These are phyloP conservation scores for Pinus albicaulis DNA, from an alignment of 75 land plant species.

Conservation along the genomic window DNA sequence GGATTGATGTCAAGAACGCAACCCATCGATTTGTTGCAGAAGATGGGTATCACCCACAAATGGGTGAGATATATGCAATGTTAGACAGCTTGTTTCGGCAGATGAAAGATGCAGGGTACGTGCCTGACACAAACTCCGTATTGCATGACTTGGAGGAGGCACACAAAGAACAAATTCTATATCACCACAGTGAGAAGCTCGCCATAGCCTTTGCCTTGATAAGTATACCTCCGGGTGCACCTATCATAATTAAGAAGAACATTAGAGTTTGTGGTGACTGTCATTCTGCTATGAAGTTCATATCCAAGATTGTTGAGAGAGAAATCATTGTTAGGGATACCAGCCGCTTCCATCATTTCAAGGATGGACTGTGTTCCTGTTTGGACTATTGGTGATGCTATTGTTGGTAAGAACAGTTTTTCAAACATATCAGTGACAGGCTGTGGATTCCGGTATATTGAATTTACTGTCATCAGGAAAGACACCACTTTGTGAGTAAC, in stretches of 20 bases:
- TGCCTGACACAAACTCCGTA: too few species aligned
- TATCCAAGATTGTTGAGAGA: conserved; percentile 12
- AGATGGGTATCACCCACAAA: not conserved
- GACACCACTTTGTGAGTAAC: too few species aligned
- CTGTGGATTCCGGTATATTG: too few species aligned
- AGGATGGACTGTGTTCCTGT: conserved; percentile 14
- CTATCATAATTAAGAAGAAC: conserved; percentile 12
- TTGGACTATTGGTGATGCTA: conserved; percentile 16
- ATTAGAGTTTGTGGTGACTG: conserved; percentile 15
- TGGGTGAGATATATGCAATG: not conserved
- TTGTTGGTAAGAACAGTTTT: too few species aligned
- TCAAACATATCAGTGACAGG: too few species aligned
- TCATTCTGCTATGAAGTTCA: conserved; percentile 9
- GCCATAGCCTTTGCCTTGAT: conserved; percentile 14
- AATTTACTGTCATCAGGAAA: too few species aligned
- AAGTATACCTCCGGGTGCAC: not conserved
- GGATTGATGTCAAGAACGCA: not conserved
- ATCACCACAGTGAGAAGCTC: too few species aligned
- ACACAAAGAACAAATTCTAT: too few species aligned
- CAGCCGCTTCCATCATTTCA: conserved; percentile 15
- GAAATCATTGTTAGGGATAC: conserved; percentile 12
- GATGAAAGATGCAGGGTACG: not conserved
- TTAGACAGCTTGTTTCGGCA: not conserved
- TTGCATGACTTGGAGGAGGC: too few species aligned
- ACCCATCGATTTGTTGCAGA: not conserved